Evolutionary conservation across 352 stramenopile genomes (phyloP).

Genomic region (Pythium apleroticum): DNA sequence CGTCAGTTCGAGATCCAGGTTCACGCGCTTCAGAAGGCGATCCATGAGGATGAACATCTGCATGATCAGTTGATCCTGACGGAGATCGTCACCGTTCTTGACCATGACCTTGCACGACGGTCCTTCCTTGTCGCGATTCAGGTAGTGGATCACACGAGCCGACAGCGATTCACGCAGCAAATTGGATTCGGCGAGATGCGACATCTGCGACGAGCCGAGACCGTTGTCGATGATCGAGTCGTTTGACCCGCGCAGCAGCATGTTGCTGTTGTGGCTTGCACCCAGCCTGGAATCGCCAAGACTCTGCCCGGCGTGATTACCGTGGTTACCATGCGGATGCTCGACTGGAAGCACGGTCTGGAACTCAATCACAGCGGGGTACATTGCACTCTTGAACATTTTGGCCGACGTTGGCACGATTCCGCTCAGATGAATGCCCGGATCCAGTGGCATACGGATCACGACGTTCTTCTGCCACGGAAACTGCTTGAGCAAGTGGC

Average conservation of each 20-base stretch:
- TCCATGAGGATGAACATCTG: constrained; percentile 99
- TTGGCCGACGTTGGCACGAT: constrained; percentile 91
- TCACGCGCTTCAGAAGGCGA: constrained; percentile 97
- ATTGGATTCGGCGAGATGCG: constrained; percentile 25
- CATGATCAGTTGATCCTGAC: constrained; percentile 99
- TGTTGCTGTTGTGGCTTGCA: constrained; percentile 35
- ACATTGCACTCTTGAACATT: constrained; percentile 98
- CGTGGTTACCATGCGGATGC: constrained; percentile 14
- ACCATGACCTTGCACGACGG: constrained; percentile 97
- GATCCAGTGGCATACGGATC: constrained; percentile 89
- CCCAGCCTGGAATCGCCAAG: background rate
- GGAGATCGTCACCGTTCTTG: constrained; percentile 99
- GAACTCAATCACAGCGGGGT: constrained; percentile 97
- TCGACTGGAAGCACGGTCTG: constrained; percentile 66
- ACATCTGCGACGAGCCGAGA: constrained; percentile 14
- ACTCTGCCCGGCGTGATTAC: background rate
- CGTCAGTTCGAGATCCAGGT: constrained; percentile 97
- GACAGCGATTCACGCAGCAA: constrained; percentile 71
- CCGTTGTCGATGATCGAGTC: constrained; percentile 39
- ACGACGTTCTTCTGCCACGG: constrained; percentile 70
- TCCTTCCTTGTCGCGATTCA: constrained; percentile 81
- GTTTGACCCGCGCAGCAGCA: constrained; percentile 48
- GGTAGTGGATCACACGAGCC: constrained; percentile 70
- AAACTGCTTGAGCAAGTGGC: constrained; percentile 87
- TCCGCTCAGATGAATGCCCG: constrained; percentile 81